phyloP scores from a whole-genome alignment of 2,329 filamentous ascomycete genomes.

The Talaromyces sp. region DNA sequence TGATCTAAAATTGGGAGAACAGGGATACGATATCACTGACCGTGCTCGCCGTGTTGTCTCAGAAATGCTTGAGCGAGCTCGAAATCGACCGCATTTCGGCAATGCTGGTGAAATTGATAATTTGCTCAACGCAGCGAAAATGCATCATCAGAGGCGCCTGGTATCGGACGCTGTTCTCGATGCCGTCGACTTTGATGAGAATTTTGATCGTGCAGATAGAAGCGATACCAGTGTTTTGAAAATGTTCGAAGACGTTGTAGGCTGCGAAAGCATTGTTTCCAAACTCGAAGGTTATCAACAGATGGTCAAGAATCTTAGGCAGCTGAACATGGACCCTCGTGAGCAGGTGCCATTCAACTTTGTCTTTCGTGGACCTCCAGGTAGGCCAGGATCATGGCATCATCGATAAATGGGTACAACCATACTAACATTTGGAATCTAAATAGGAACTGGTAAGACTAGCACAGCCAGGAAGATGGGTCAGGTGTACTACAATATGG shows the following conservation, averaged over 20 bases:
- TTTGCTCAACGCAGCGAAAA: slow-evolving; percentile 55
- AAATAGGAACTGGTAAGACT: slow-evolving; percentile 60
- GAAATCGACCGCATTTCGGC: slow-evolving; percentile 61
- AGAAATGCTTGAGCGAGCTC: slow-evolving; percentile 55
- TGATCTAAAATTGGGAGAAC: slow-evolving; percentile 54
- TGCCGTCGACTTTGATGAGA: slow-evolving; percentile 50
- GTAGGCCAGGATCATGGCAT: slow-evolving; percentile 29
- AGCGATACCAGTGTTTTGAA: slow-evolving; percentile 44
- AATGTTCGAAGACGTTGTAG: slow-evolving; percentile 56
- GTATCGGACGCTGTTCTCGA: slow-evolving; percentile 15
- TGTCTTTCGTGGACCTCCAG: slow-evolving; percentile 61
- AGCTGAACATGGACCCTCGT: slow-evolving; percentile 49
- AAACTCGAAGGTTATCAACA: slow-evolving; percentile 52
- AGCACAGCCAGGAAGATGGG: slow-evolving; percentile 67
- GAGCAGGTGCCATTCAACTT: slow-evolving; percentile 62
- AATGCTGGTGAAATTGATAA: slow-evolving; percentile 72
- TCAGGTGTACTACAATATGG: slow-evolving; percentile 69
- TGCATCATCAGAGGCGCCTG: slow-evolving; percentile 42
- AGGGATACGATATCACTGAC: slow-evolving; percentile 49
- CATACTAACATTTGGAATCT: not conserved
- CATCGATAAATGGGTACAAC: slow-evolving; percentile 8
- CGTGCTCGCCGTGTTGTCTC: slow-evolving; percentile 50
- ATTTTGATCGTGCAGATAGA: slow-evolving; percentile 49
- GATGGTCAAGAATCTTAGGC: slow-evolving; percentile 47
- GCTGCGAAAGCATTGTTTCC: slow-evolving; percentile 50